Base-by-base conservation (phyloP, 768 basidiomycete genomes). In the Lactarius hengduanensis region DNA sequence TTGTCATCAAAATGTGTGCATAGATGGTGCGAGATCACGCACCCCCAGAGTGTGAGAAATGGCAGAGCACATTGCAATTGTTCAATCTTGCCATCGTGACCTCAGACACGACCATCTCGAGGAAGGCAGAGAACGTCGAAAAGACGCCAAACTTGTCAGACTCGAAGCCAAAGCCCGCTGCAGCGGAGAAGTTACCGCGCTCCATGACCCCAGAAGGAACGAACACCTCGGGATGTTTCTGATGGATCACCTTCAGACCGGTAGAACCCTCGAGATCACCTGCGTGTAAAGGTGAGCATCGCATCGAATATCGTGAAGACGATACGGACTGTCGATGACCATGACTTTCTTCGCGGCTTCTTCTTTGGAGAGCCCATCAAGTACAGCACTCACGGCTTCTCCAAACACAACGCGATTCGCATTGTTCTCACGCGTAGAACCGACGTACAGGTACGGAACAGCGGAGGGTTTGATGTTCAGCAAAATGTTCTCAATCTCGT, bases 1-100 rank as follows among this genome's bases (percentile, higher is more conserved):
- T 11, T 38, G 36, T 30, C 10, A 54, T 64, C 28, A 36, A n/a
- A 13, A 16, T n/a, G 18, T 26, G 55, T 15, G 34, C 53, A n/a
- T 4, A 8, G 4, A 45, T 0, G 28, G 28, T 26, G 43, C 36
- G 1, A 53, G 47, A 30, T 26, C 47, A 71, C 83, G 61, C 74
- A 88, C 87, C 86, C 68, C 92, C 93, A 28, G 92, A 88, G 77
- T 95, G 93, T 28, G 92, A 94, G 80, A 94, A 95, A 78, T 95
- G 93, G 72, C 83, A 88, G 28, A 95, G 83, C 10, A 94, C 87
- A 73, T 94, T 95, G 80, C 90, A 91, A 71, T 90, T 82, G 76
- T 95, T 95, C 75, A 95, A 76, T 61, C 93, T 85, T n/a, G 93
- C 93, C 93, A 94, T 95, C 13, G 93, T 94, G 60, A 94, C 79